A percentile compares a stretch with the other conserved stretches of the same genome.
Evolutionary conservation across 2,329 filamentous ascomycete species (phyloP).

Genomic region (Arthroderma uncinatum): DNA sequence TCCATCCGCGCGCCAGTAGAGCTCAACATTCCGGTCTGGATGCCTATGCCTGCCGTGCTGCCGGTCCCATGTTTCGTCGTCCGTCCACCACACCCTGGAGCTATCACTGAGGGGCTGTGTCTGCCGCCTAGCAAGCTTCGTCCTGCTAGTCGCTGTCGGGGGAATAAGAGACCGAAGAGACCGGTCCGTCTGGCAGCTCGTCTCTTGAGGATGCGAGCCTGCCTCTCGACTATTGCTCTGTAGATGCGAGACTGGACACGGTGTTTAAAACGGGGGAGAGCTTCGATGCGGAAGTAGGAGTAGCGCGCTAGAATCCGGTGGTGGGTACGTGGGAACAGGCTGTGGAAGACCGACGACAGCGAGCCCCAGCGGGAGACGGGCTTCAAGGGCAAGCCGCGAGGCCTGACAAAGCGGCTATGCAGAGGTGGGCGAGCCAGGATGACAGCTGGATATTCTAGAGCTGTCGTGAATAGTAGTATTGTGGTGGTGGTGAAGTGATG

Average conservation of each 20-base stretch:
- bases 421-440: not conserved
- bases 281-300: slow-evolving; percentile 61
- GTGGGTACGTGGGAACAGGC: slow-evolving; percentile 54
- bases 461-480: too few relatives aligned
- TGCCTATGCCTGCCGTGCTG: slow-evolving; percentile 4
- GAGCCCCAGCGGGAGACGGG: not conserved
- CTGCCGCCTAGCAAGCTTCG: too few relatives aligned
- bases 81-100: not conserved
- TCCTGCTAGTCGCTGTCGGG: not conserved
- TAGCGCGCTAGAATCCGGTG: slow-evolving; percentile 55
- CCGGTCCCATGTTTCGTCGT: slow-evolving; percentile 11
- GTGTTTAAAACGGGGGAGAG: slow-evolving; percentile 58
- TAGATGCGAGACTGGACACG: slow-evolving; percentile 67
- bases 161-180: slow-evolving; percentile 23
- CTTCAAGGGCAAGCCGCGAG: too few relatives aligned
- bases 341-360: slow-evolving; percentile 36
- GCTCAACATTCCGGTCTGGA: not conserved
- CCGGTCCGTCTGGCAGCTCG: slow-evolving; percentile 37
- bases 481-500: too few relatives aligned
- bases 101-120: not conserved
- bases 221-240: slow-evolving; percentile 55
- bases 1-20: slow-evolving; percentile 5
- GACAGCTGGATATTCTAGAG: not conserved
- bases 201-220: slow-evolving; percentile 44
- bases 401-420: not conserved